Base-by-base conservation (phyloP, 805 yeast genomes). In the Suhomyces emberorum region DNA sequence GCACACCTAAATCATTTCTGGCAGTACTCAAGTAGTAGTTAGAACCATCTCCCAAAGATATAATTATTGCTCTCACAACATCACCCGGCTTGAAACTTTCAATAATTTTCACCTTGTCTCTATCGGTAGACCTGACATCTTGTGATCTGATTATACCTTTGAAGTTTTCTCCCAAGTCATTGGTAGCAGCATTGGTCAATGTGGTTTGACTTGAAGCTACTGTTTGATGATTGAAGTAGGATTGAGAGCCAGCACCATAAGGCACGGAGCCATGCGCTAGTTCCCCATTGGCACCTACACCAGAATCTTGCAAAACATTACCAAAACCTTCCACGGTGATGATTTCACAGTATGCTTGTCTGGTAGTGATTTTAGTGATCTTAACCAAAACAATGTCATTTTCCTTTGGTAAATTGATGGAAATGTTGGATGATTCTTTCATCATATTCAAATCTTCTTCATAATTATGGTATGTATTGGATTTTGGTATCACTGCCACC, bases 21-120 rank as follows among this genome's bases (percentile, higher is more conserved):
- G 96, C 95, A 0, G 98, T 93, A 5, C 88, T 76, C 44, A 93
- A 66, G 57, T 89, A 93, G 55, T 89, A 93, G 56, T 87, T 86
- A 14, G 83, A 72, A 7, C 98, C 98, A 60, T 93, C 98, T 37
- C 99, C 99, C 22, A 93, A 65, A 0, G 96, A 86, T n/a, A 76
- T 65, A 7, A 89, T 81, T 46, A 73, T 68, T 0, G 96, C 96
- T 43, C 95, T 72, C 2, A 93, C 85, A 35, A 93, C 77, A 59
- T 93, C 99, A 11, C 97, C 97, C 0, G 98, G 98, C 48, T 76
- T 76, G 62, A 81, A 93, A 54, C 88, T 73, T 14, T 86, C 86
- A 39, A 77, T 73, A 22, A 91, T 72, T 51, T 83, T 82, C 21
- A 88, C 89, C 51, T 78, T 77, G 55, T 93, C 98, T 52, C 96